Evolutionary conservation across 768 basidiomycete genomes (phyloP), one percentile per base, ranked within the genome.

Genomic region (Boletus rufocinnamomeus): DNA sequence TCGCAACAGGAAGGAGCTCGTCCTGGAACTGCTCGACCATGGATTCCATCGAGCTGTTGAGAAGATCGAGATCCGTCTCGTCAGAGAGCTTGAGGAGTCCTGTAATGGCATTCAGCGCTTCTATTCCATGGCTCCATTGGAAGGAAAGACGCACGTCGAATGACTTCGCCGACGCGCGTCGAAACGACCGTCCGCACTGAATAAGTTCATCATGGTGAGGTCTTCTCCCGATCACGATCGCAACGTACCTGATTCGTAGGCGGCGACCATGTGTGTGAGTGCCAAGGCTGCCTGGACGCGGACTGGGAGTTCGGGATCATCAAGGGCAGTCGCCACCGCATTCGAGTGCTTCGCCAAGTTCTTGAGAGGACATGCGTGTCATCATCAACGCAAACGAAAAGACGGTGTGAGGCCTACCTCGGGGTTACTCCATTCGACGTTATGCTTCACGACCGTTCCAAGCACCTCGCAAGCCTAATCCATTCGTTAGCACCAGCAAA

Each of bases 41-140:
- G 27, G 84, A 83, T 66, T 93, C 89, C 87, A 93, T 92, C 66
- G 88, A 84, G 60, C 77, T 79, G 67, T 91, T 93, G 55, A 95
- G 79, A 49, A 91, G 81, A 69, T 95, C 93, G 45, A 96, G 76
- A 70, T 95, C 93, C 46, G 91, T 93, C 74, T 95, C 91, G 69
- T 94, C 90, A n/a, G 90, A 86, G 45, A 96, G 80, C 71, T 91
- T 92, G 65, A 95, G 81, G n/a, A 95, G 77, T 69, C 90, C 91
- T 91, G 60, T 16, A 6, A 52, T 14, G n/a, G 1, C 30, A 56
- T 58, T 50, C 45, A 67, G 16, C 17, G 2, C 14, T 6, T 27
- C 50, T 2, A 10, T 17, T 41, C 40, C 17, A 34, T 4, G 23
- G 5, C 30, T 52, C 14, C 23, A 38, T n/a, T 2, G 27, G 3